Base-by-base conservation (phyloP, 371 early-diverging fungal genomes). In the Blastocladiella emersonii region DNA sequence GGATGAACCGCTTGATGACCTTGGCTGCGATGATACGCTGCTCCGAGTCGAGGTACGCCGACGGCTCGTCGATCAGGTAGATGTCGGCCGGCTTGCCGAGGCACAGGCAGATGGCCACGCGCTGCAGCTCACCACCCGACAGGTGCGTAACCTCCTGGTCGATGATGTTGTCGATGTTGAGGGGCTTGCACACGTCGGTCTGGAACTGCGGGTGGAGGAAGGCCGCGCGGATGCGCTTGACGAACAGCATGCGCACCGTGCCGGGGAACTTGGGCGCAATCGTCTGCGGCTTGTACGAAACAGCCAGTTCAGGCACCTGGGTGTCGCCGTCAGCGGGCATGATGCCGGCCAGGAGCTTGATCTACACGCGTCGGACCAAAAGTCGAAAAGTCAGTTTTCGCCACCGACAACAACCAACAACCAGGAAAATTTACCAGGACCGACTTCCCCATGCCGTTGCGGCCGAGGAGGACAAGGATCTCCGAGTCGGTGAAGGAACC, bases 391-490 rank as follows among this genome's bases (percentile, higher is more conserved):
- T n/a, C n/a, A n/a, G n/a, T n/a, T n/a, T n/a, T n/a, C n/a, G n/a
- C n/a, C n/a, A n/a, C n/a, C n/a, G n/a, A n/a, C n/a, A n/a, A n/a
- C n/a, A n/a, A n/a, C n/a, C n/a, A n/a, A n/a, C n/a, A n/a, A n/a
- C n/a, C n/a, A n/a, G n/a, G n/a, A n/a, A n/a, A n/a, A n/a, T n/a
- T 34, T n/a, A n/a, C n/a, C n/a, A n/a, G n/a, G n/a, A n/a, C n/a
- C n/a, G 98, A 98, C 83, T 99, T 97, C 69, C 99, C 99, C 48
- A 98, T 99, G 67, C 99, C 99, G 84, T 99, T 99, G 80, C 99
- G 93, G 72, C 99, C 99, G 74, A 99, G 81, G 89, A 99, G 93
- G 70, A 99, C 98, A 71, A 99, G 80, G 70, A 99, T 98, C 78
- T 99, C 98, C 37, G 98, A 96, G 70, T 96, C 93, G 51, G 90